Percentiles rank a stretch among this genome's conserved stretches.
Conservation (phyloP, 495 filamentous ascomycete species). For the Neurospora sp. region DNA sequence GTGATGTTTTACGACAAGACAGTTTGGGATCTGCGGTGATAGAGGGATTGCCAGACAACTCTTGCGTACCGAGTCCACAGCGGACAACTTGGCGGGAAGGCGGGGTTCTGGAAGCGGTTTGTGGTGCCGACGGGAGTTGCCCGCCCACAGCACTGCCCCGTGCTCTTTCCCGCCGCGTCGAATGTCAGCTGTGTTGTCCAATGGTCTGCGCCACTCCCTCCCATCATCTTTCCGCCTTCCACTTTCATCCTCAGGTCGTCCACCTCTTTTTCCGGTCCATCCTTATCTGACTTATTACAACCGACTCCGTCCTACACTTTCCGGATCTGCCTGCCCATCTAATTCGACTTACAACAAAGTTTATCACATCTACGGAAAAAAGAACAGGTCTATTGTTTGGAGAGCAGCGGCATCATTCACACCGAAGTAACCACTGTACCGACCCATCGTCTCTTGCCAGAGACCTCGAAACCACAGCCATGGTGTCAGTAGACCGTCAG, state of each 20-base stretch:
- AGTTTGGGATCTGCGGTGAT: background rate
- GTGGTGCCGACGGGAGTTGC: background rate
- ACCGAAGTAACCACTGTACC: background rate
- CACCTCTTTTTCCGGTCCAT: background rate
- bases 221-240: background rate
- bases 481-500: conserved; percentile 37
- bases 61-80: background rate
- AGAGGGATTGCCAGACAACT: background rate
- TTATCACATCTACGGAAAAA: background rate
- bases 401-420: background rate
- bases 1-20: background rate
- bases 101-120: background rate
- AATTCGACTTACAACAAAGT: background rate
- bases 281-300: background rate
- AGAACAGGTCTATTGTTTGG: background rate
- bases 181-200: background rate
- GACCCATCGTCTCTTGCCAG: background rate
- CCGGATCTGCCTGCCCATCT: background rate
- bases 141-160: background rate
- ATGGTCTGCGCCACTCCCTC: background rate
- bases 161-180: background rate
- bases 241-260: background rate
- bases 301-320: background rate
- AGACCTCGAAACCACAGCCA: conserved; percentile 4
- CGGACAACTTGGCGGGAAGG: background rate